Evolutionary conservation across 306 rosid species (phyloP).

Genomic region (Cicer cuneatum): DNA sequence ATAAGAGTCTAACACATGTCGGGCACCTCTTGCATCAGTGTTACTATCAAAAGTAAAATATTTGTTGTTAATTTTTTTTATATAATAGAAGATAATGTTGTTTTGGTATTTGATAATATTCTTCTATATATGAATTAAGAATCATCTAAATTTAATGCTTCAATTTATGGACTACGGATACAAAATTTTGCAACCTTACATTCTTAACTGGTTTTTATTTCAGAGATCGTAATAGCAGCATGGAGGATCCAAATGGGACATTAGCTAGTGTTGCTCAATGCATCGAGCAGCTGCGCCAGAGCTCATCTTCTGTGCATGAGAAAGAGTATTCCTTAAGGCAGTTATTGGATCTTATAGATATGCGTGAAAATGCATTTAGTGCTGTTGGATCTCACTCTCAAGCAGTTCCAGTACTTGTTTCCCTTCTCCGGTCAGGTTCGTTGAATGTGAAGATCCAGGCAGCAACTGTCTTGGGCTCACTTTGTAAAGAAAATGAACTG

Average conservation of each 20-base stretch:
- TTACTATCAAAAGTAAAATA: neutral
- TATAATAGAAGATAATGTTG: slow-evolving; percentile 32
- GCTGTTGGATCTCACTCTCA: slow-evolving; percentile 99
- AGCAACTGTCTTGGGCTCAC: slow-evolving; percentile 90
- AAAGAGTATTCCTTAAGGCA: slow-evolving; percentile 90
- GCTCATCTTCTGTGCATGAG: slow-evolving; percentile 77
- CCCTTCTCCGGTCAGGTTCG: slow-evolving; percentile 96
- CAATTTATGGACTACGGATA: slow-evolving; percentile 20
- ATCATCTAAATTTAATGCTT: slow-evolving; percentile 40
- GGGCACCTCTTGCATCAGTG: neutral
- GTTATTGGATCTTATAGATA: slow-evolving; percentile 82
- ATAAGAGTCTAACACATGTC: slow-evolving; percentile 1
- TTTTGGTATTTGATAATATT: slow-evolving; percentile 3
- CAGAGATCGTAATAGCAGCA: slow-evolving; percentile 89
- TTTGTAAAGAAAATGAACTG: slow-evolving; percentile 94
- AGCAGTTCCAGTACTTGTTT: slow-evolving; percentile 99
- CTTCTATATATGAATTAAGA: slow-evolving; percentile 28
- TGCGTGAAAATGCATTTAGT: slow-evolving; percentile 94
- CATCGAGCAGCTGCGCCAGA: slow-evolving; percentile 96
- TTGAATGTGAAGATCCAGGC: slow-evolving; percentile 95
- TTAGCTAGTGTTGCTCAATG: slow-evolving; percentile 99
- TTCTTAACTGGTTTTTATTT: slow-evolving; percentile 52
- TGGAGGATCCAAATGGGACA: slow-evolving; percentile 99
- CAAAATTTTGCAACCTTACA: slow-evolving; percentile 35
- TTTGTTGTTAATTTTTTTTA: neutral